Evolutionary conservation across 306 rosid species (phyloP).

Genomic region (Aeschynomene evenia): DNA sequence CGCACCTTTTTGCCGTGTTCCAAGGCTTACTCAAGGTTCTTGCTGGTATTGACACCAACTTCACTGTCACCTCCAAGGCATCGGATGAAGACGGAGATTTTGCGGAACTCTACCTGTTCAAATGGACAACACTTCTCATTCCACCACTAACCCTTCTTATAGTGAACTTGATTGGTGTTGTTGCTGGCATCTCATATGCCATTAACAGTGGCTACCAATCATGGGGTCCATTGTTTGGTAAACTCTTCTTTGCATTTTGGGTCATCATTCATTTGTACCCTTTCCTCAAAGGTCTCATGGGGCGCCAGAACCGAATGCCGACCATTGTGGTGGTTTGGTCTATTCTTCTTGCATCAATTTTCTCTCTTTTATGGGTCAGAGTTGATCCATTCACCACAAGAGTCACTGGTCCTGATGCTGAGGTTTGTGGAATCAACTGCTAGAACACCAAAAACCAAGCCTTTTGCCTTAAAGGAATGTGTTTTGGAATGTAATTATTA

Average conservation of each 20-base stretch:
- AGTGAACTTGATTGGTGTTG: conserved; percentile 89
- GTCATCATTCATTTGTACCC: conserved; percentile 94
- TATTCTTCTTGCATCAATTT: conserved; percentile 85
- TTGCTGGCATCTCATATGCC: conserved; percentile 91
- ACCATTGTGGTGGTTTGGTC: conserved; percentile 97
- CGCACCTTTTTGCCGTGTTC: conserved; percentile 88
- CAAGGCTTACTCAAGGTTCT: conserved; percentile 97
- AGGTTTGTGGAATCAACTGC: conserved; percentile 95
- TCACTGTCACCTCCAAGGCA: conserved; percentile 97
- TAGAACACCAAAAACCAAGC: conserved; percentile 36
- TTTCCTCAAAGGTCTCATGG: conserved; percentile 99
- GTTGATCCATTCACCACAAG: conserved; percentile 82
- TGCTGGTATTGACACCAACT: conserved; percentile 94
- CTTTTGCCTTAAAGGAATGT: background rate
- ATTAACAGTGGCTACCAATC: conserved; percentile 96
- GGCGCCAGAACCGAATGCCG: conserved; percentile 93
- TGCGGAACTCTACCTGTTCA: conserved; percentile 84
- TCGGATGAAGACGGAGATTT: conserved; percentile 93
- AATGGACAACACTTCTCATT: conserved; percentile 95
- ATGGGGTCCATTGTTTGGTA: conserved; percentile 97
- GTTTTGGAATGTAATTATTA: conserved; percentile 31
- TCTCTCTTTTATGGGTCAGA: conserved; percentile 89
- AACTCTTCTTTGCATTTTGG: conserved; percentile 98
- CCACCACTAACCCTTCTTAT: conserved; percentile 94
- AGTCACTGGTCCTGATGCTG: conserved; percentile 82